These are phyloP conservation scores for Verticillium isaacii DNA, from an alignment of 2,329 filamentous ascomycete genomes.

Conservation along the genomic window DNA sequence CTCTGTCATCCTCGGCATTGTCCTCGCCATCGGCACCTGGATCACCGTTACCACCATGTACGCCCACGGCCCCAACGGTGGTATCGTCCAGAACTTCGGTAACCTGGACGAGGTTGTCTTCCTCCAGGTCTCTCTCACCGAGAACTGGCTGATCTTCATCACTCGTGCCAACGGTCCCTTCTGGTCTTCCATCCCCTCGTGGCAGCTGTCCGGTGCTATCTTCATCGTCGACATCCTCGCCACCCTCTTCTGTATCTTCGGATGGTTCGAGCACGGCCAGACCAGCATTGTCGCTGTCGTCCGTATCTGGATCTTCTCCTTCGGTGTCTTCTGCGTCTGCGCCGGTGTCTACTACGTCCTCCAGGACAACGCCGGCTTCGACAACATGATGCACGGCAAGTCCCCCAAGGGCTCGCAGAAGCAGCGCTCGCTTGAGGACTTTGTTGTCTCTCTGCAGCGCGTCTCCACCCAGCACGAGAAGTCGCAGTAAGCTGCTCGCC, in stretches of 20 bases:
- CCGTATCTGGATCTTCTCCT: slow-evolving; percentile 87
- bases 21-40: slow-evolving; percentile 82
- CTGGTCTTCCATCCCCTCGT: slow-evolving; percentile 85
- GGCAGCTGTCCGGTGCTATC: slow-evolving; percentile 77
- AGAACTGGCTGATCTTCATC: slow-evolving; percentile 97
- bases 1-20: slow-evolving; percentile 76
- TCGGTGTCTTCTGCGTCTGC: slow-evolving; percentile 83
- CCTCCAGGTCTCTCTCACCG: slow-evolving; percentile 75
- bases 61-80: slow-evolving; percentile 62
- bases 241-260: slow-evolving; percentile 81
- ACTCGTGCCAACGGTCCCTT: slow-evolving; percentile 89
- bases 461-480: slow-evolving; percentile 92
- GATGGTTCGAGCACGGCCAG: slow-evolving; percentile 65
- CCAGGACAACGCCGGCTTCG: slow-evolving; percentile 74
- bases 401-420: slow-evolving; percentile 75
- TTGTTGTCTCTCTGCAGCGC: slow-evolving; percentile 85
- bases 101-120: slow-evolving; percentile 78
- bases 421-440: slow-evolving; percentile 84
- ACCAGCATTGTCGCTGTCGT: slow-evolving; percentile 81
- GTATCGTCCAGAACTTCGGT: slow-evolving; percentile 88
- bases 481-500: slow-evolving; percentile 53
- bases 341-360: slow-evolving; percentile 71
- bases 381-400: slow-evolving; percentile 92
- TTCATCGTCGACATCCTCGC: slow-evolving; percentile 77
- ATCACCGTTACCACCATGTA: slow-evolving; percentile 85